A percentile compares a stretch with the other conserved stretches of the same genome.
phyloP scores from a whole-genome alignment of 73 alveolate genomes.

The Tetrahymena thermophila region DNA sequence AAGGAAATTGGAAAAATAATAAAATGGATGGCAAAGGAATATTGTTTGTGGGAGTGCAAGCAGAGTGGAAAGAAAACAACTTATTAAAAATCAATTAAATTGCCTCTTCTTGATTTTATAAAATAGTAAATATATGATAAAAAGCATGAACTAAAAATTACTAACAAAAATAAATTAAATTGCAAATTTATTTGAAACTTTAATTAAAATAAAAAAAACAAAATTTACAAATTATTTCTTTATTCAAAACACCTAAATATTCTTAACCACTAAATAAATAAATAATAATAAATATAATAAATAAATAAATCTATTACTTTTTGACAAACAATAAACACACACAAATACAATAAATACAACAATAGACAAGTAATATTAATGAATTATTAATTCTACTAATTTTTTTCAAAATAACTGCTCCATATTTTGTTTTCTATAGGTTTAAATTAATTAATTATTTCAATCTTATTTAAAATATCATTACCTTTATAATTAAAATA shows the following conservation, averaged over 20 bases:
- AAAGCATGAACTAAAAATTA: background rate
- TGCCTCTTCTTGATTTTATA: background rate
- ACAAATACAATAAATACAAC: background rate
- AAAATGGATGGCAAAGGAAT: constrained; percentile 63
- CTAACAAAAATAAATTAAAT: background rate
- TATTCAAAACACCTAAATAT: background rate
- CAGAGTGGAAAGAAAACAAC: background rate
- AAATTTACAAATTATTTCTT: background rate
- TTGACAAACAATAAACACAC: too few relatives aligned
- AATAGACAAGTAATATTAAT: too few relatives aligned
- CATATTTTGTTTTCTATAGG: background rate
- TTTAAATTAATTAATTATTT: too few relatives aligned
- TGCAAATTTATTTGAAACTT: background rate
- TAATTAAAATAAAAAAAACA: too few relatives aligned
- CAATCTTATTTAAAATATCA: background rate
- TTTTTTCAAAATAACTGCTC: background rate
- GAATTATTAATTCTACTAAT: background rate
- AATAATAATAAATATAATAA: too few relatives aligned
- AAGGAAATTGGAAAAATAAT: constrained; percentile 58
- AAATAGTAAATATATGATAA: background rate
- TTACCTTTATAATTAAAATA: too few relatives aligned
- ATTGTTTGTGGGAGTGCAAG: background rate
- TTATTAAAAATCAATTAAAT: background rate
- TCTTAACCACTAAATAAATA: too few relatives aligned
- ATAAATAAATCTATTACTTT: background rate